A percentile compares a stretch with the other conserved stretches of the same genome.
phyloP scores from a whole-genome alignment of 148 eudicot genomes.

The Dianthus caryophyllus region DNA sequence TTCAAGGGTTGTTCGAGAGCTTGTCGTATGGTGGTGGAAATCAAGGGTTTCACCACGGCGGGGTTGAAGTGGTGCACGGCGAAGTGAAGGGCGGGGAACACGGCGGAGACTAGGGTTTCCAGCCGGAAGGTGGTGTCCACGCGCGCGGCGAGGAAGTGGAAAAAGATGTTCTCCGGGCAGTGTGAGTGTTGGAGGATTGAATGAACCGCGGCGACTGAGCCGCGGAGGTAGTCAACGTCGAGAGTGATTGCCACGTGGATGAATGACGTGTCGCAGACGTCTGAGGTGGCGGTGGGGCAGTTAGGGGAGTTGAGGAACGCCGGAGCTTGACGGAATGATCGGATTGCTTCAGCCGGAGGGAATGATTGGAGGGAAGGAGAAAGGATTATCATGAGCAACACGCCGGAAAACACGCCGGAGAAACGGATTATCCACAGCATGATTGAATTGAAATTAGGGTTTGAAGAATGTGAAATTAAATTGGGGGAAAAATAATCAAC shows the following conservation, averaged over 20 bases:
- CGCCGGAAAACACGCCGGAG: slow-evolving; percentile 60
- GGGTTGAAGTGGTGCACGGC: slow-evolving; percentile 58
- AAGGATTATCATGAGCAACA: slow-evolving; percentile 49
- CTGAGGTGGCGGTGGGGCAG: slow-evolving; percentile 9
- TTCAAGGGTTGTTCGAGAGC: slow-evolving; percentile 85
- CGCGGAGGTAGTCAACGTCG: slow-evolving; percentile 73
- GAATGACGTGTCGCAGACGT: slow-evolving; percentile 64
- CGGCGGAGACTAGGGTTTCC: slow-evolving; percentile 29
- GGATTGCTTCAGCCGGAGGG: slow-evolving; percentile 71
- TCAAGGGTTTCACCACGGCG: slow-evolving; percentile 36
- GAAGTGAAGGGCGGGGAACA: slow-evolving; percentile 35
- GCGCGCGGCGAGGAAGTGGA: slow-evolving; percentile 67
- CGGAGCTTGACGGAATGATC: slow-evolving; percentile 32
- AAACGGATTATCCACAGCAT: slow-evolving; percentile 59
- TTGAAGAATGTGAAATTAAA: no score
- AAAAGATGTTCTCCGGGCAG: slow-evolving; percentile 68
- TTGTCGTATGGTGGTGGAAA: slow-evolving; percentile 66
- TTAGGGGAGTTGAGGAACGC: slow-evolving; percentile 27
- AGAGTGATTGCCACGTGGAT: slow-evolving; percentile 86
- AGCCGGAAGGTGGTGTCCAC: slow-evolving; percentile 8
- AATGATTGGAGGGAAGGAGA: slow-evolving; percentile 71
- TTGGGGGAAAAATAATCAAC: no score
- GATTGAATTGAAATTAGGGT: no score
- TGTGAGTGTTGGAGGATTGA: slow-evolving; percentile 59
- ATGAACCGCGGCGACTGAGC: slow-evolving; percentile 86